Percentiles rank a stretch among this genome's conserved stretches.
These are phyloP conservation scores for Moniliophthora roreri DNA, from an alignment of 1,284 basidiomycete species.

Conservation along the genomic window DNA sequence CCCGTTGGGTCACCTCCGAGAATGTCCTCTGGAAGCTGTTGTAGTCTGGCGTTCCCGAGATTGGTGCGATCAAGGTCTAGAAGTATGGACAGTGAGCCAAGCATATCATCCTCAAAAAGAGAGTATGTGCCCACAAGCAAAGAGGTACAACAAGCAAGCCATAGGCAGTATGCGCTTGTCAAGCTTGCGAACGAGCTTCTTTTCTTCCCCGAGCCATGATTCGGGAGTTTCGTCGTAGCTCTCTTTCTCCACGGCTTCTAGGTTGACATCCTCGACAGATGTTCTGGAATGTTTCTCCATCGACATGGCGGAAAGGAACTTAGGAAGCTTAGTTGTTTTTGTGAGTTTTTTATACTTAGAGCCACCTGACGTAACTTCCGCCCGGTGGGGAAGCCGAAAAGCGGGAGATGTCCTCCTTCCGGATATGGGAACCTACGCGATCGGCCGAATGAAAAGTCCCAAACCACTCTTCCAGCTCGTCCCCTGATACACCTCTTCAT, in stretches of 20 bases:
- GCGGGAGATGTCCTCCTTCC: background rate
- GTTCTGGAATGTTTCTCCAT: conserved; percentile 5
- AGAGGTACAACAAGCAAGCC: conserved; percentile 69
- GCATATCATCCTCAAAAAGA: background rate
- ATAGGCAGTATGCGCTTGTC: conserved; percentile 70
- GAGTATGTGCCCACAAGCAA: conserved; percentile 57
- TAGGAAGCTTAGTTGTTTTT: too few species aligned
- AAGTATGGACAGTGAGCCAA: conserved; percentile 11
- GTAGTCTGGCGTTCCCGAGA: conserved; percentile 73
- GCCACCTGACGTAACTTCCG: background rate
- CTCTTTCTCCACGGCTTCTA: conserved; percentile 4
- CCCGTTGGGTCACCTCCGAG: conserved; percentile 70
- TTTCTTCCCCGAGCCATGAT: conserved; percentile 42
- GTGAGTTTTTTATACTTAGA: background rate
- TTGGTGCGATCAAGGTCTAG: conserved; percentile 74
- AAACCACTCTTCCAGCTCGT: too few species aligned
- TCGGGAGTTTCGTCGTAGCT: background rate
- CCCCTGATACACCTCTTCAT: too few species aligned
- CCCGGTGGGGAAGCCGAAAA: background rate
- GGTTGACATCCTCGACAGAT: conserved; percentile 10
- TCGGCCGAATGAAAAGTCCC: too few species aligned
- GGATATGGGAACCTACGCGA: background rate
- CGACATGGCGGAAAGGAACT: background rate
- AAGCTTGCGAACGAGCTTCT: conserved; percentile 59
- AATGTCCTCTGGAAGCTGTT: conserved; percentile 62